phyloP scores from a whole-genome alignment of 1,139 yeast genomes.

The Candida sp. region DNA sequence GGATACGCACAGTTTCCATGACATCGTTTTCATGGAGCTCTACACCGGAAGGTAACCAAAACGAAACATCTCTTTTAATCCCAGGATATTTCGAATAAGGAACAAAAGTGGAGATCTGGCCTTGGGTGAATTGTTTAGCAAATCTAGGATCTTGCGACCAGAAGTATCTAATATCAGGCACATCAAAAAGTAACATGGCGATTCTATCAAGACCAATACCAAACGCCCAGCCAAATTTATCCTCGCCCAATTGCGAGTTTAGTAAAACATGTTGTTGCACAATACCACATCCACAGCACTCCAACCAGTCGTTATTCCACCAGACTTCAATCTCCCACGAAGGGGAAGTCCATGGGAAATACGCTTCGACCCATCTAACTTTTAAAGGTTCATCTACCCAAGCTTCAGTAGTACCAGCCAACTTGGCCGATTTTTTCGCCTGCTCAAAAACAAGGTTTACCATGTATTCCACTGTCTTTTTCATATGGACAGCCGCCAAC shows the following conservation, averaged over 20 bases:
- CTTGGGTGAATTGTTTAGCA: slow-evolving; percentile 62
- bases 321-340: slow-evolving; percentile 98
- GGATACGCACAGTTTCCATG: slow-evolving; percentile 85
- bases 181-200: slow-evolving; percentile 92
- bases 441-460: slow-evolving; percentile 81
- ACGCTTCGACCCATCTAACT: slow-evolving; percentile 94
- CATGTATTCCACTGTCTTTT: slow-evolving; percentile 77
- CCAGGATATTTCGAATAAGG: slow-evolving; percentile 95
- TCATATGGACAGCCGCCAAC: slow-evolving; percentile 72
- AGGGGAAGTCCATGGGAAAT: slow-evolving; percentile 98
- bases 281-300: slow-evolving; percentile 95
- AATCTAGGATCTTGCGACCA: slow-evolving; percentile 89
- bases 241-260: slow-evolving; percentile 64
- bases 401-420: slow-evolving; percentile 61
- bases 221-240: slow-evolving; percentile 91
- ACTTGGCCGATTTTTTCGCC: slow-evolving; percentile 64
- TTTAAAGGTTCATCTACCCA: slow-evolving; percentile 73
- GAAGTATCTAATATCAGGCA: slow-evolving; percentile 91
- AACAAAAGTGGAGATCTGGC: slow-evolving; percentile 66
- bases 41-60: slow-evolving; percentile 66
- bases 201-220: slow-evolving; percentile 95
- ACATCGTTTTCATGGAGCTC: slow-evolving; percentile 80
- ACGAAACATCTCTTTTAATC: slow-evolving; percentile 81
- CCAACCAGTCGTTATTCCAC: slow-evolving; percentile 99
- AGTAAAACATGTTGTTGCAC: slow-evolving; percentile 75